Percentiles rank a stretch among this genome's conserved stretches.
phyloP scores from a whole-genome alignment of 2,329 filamentous ascomycete species.

The Sporothrix inflata region DNA sequence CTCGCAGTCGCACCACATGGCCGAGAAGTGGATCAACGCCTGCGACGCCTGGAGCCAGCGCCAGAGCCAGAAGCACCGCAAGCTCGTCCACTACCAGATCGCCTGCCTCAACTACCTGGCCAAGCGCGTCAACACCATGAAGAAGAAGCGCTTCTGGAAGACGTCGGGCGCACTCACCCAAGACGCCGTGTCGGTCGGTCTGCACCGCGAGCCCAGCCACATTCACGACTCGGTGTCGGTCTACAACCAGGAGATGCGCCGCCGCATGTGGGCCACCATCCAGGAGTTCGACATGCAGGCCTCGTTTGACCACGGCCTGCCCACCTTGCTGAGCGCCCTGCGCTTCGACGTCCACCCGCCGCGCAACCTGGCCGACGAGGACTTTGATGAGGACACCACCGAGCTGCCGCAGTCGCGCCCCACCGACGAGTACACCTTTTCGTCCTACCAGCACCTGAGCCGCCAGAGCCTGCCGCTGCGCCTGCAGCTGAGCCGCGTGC shows the following conservation, averaged over 20 bases:
- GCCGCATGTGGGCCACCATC: constrained; percentile 63
- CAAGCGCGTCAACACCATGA: constrained; percentile 63
- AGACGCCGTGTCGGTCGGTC: constrained; percentile 60
- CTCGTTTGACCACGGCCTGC: constrained; percentile 63
- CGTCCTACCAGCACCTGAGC: constrained; percentile 61
- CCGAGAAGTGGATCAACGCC: constrained; percentile 60
- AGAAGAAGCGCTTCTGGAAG: constrained; percentile 68
- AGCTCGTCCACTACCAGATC: constrained; percentile 64
- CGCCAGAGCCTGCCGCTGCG: constrained; percentile 60
- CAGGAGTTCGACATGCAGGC: constrained; percentile 66
- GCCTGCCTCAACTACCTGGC: constrained; percentile 62
- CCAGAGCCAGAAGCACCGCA: constrained; percentile 65
- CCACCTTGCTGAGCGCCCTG: constrained; percentile 60
- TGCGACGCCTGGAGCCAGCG: constrained; percentile 57
- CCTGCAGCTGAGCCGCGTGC: constrained; percentile 59
- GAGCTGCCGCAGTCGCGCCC: constrained; percentile 56
- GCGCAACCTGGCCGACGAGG: constrained; percentile 57
- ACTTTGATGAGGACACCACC: constrained; percentile 55
- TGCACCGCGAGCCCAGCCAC: constrained; percentile 62
- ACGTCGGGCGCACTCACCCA: constrained; percentile 59
- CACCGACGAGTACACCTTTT: constrained; percentile 58
- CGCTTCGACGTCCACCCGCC: constrained; percentile 60
- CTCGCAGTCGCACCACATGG: constrained; percentile 58
- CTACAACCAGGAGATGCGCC: constrained; percentile 65
- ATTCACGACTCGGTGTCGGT: constrained; percentile 59